phyloP scores from a whole-genome alignment of 2,329 filamentous ascomycete genomes.

The Colletotrichum sp. region DNA sequence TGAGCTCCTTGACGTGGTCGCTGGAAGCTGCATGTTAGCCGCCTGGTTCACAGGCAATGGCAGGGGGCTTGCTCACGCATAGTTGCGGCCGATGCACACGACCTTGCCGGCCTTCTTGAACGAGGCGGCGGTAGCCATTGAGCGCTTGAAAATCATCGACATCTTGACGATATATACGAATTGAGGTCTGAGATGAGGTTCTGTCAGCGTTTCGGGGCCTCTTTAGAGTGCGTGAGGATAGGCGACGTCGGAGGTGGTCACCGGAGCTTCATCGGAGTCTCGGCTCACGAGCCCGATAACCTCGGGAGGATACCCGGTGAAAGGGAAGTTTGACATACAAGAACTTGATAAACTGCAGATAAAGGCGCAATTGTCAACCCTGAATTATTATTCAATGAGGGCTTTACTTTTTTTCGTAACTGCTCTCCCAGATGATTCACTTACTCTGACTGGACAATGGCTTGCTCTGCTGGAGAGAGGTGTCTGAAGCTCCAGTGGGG shows the following conservation, averaged over 20 bases:
- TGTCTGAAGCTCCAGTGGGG: neutral
- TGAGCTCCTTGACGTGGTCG: slow-evolving; percentile 92
- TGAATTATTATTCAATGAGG: neutral
- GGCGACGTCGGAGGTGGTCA: neutral
- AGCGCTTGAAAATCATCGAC: slow-evolving; percentile 38
- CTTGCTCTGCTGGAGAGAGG: neutral
- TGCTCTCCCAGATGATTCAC: neutral
- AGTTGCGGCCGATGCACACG: slow-evolving; percentile 95
- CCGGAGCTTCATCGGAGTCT: slow-evolving; percentile 14
- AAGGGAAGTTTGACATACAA: neutral
- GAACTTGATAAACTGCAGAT: neutral
- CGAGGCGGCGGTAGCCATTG: slow-evolving; percentile 47
- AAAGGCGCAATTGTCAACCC: neutral
- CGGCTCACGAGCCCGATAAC: neutral
- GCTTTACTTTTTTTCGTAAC: neutral
- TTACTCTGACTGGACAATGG: neutral
- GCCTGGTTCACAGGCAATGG: slow-evolving; percentile 5
- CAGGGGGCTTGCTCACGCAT: slow-evolving; percentile 69
- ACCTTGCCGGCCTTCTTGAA: slow-evolving; percentile 71
- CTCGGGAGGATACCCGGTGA: neutral
- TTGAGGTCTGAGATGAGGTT: neutral
- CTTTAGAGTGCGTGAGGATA: neutral
- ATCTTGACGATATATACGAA: slow-evolving; percentile 16
- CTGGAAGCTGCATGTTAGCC: slow-evolving; percentile 46
- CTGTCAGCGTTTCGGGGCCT: neutral